These are phyloP conservation scores for Dryas octopetala DNA, from an alignment of 306 rosid genomes.

Conservation along the genomic window DNA sequence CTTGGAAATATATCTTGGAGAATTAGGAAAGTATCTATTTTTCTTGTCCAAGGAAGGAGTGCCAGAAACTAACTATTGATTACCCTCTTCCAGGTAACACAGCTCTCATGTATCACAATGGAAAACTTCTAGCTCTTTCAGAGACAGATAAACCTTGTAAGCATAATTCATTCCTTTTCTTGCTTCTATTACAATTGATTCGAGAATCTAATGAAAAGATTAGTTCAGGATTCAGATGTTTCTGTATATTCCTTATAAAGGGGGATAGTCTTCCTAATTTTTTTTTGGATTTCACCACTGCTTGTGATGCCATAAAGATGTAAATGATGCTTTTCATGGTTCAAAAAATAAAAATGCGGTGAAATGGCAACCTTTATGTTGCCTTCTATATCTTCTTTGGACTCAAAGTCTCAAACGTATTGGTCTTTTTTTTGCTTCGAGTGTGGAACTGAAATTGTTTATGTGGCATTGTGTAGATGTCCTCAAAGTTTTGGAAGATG, in stretches of 20 bases:
- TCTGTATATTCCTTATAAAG: neutral
- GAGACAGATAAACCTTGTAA: constrained; percentile 97
- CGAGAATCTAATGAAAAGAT: neutral
- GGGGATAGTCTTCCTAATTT: neutral
- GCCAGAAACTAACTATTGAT: constrained; percentile 27
- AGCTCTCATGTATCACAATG: constrained; percentile 87
- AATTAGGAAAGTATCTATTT: neutral
- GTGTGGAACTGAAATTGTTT: constrained; percentile 27
- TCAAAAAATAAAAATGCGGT: constrained; percentile 3
- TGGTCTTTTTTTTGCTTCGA: constrained; percentile 22
- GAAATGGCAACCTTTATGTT: constrained; percentile 1
- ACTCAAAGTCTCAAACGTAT: neutral
- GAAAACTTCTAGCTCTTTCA: constrained; percentile 85
- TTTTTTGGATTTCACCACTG: constrained; percentile 7
- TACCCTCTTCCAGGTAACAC: constrained; percentile 65
- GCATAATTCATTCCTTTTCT: constrained; percentile 29
- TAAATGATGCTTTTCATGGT: constrained; percentile 16
- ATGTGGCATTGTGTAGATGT: constrained; percentile 54
- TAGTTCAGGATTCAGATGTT: neutral
- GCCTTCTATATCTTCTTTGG: neutral
- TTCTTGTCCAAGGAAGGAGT: neutral
- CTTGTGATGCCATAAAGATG: constrained; percentile 3
- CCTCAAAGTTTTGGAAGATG: constrained; percentile 91
- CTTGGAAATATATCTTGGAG: neutral
- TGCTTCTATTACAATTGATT: neutral